Base-by-base conservation (phyloP, 139 green algal species). In the Picochlorum costavermella region DNA sequence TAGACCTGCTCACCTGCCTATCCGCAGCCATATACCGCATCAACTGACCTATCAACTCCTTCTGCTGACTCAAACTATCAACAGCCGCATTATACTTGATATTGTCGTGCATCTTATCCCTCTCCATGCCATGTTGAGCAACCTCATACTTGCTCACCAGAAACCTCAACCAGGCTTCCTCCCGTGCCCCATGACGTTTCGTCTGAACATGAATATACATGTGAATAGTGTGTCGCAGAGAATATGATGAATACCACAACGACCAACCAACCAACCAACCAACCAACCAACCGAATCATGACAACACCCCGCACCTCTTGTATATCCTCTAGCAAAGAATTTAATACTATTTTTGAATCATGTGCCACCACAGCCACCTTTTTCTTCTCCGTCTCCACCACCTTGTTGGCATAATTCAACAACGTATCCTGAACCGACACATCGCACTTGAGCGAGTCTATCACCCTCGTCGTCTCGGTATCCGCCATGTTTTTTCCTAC, bases 81-180 rank as follows among this genome's bases (percentile, higher is more conserved):
- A 23, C 46, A 13, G 46, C 46, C 17, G 46, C 46, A 53, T 53
- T 53, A 0, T 53, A 53, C 12, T 53, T 53, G 4, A 53, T 53
- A 53, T 53, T 20, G 6, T 53, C 46, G 12, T 53, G 46, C 46
- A 53, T 53, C 16, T 28, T 23, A 53, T 53, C 46, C 5, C 46
- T 9, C 46, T 53, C 17, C 16, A 53, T 20, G 16, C 46, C 46
- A 53, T 53, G 46, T 5, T 53, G 46, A 20, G 16, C 46, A 23
- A 53, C 46, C n/a, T 53, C 46, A 53, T 53, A 53, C 46, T 53
- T 53, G n/a, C 17, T 28, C n/a, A 53, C n/a, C 16, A 53, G 16
- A 23, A 28, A 28, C n/a, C 6, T 53, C 46, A 53, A 11, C n/a
- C n/a, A 20, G 16, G 46, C 46, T 28, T 28, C 46, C n/a, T 53